These are phyloP conservation scores for Tillandsia fasciculata DNA, from an alignment of 176 grass and related monocot species.

Conservation along the genomic window DNA sequence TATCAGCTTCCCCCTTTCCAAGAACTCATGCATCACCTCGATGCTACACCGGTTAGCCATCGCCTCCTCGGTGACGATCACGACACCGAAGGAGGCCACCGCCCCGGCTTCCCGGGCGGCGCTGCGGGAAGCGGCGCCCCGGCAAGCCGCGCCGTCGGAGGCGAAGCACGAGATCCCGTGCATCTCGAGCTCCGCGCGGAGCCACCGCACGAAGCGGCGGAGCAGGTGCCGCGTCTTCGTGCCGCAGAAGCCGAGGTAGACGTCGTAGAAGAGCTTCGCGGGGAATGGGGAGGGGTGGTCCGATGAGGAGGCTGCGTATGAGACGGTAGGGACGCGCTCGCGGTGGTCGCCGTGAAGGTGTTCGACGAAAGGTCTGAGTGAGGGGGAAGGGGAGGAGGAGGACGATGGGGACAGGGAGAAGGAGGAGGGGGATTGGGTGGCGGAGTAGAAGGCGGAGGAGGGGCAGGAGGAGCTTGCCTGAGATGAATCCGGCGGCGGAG, in stretches of 20 bases:
- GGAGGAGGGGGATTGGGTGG: too few species aligned
- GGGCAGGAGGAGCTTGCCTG: too few species aligned
- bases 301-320: background rate
- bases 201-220: conserved; percentile 37
- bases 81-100: conserved; percentile 19
- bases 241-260: conserved; percentile 30
- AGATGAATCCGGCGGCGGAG: too few species aligned
- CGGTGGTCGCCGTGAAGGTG: background rate
- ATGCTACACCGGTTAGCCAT: conserved; percentile 28
- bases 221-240: background rate
- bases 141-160: background rate
- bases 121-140: background rate
- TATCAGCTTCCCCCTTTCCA: conserved; percentile 22
- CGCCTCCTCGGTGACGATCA: conserved; percentile 27
- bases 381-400: background rate
- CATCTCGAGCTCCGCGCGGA: conserved; percentile 48
- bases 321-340: background rate
- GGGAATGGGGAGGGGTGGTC: background rate
- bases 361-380: background rate
- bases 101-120: conserved; percentile 28
- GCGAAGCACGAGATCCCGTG: conserved; percentile 36
- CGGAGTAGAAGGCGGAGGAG: too few species aligned
- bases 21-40: conserved; percentile 45
- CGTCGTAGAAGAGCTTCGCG: conserved; percentile 23
- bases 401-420: background rate